Evolutionary conservation across 495 filamentous ascomycete genomes (phyloP), one percentile per base, ranked within the genome.

Genomic region (Penicillium lagena): DNA sequence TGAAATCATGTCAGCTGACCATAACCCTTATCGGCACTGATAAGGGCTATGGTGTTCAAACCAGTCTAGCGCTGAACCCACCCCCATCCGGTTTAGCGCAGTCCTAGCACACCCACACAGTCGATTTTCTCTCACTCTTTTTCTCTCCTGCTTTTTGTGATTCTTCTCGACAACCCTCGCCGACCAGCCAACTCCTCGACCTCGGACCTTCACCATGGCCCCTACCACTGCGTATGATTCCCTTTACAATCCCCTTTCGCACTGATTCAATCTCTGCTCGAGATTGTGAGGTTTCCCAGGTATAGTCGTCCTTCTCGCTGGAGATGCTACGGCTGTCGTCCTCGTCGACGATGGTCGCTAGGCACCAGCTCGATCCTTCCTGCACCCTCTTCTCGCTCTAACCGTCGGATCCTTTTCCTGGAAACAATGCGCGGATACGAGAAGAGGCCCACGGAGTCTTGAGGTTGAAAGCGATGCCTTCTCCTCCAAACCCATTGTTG

Each of bases 401-500:
- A 46, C 47, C 49, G 59, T 64, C 49, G 47, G 60, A 55, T 67
- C 73, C 49, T 29, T 39, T 12, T 41, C 41, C 42, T 39, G 71
- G 60, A 50, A 60, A 64, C 29, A 67, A 37, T 51, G 59, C 57
- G 62, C 71, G 73, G 58, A 51, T 58, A 74, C 43, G 47, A 46
- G 71, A 78, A 67, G 72, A 62, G 71, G 70, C 56, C 68, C 61
- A 60, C 54, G 73, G 85, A 89, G 86, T 87, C 65, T 90, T 89
- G 85, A 78, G 79, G 79, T 67, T 83, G 82, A 85, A 87, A 78
- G 73, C 59, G 38, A 41, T 17, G 53, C 74, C 77, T 89, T 88
- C 85, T 83, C 83, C 77, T 85, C 82, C 58, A 90, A 95, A 90
- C 76, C 29, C 46, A 89, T 84, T 84, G 85, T 85, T 82, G 65